A percentile compares a stretch with the other conserved stretches of the same genome.
Evolutionary conservation across 2,329 filamentous ascomycete species (phyloP).

Genomic region (Colletotrichum paranaense): DNA sequence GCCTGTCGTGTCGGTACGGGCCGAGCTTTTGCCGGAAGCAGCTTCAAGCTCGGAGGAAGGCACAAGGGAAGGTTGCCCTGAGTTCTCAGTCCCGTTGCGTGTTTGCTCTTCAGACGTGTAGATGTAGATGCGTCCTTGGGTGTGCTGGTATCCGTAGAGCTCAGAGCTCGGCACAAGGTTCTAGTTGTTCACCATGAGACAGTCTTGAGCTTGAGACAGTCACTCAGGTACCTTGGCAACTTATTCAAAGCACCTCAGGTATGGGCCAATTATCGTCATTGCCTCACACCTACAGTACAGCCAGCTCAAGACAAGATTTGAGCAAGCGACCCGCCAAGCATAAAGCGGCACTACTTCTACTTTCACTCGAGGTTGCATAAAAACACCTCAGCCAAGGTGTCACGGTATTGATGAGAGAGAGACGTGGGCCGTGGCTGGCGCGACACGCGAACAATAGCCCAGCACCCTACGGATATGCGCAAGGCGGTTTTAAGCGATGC

Average conservation of each 20-base stretch:
- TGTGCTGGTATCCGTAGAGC: neutral
- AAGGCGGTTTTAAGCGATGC: constrained; percentile 1
- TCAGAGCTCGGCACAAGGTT: constrained; percentile 6
- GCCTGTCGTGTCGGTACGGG: constrained; percentile 19
- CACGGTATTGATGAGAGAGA: too few species aligned
- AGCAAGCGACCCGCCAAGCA: neutral
- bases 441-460: constrained; percentile 5
- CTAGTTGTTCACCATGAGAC: neutral
- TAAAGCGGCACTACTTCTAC: neutral
- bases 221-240: neutral
- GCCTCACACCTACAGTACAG: neutral
- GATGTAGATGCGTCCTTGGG: neutral
- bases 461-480: neutral
- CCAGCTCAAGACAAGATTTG: neutral
- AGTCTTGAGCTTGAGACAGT: neutral
- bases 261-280: neutral
- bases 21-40: constrained; percentile 22
- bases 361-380: neutral
- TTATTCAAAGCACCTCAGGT: neutral
- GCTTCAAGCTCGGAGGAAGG: neutral
- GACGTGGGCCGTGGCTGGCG: neutral
- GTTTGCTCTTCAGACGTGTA: neutral
- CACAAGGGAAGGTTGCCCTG: constrained; percentile 9
- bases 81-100: neutral
- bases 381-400: neutral